Conservation (phyloP, 257 asterid genomes). For the Solanum rostratum region DNA sequence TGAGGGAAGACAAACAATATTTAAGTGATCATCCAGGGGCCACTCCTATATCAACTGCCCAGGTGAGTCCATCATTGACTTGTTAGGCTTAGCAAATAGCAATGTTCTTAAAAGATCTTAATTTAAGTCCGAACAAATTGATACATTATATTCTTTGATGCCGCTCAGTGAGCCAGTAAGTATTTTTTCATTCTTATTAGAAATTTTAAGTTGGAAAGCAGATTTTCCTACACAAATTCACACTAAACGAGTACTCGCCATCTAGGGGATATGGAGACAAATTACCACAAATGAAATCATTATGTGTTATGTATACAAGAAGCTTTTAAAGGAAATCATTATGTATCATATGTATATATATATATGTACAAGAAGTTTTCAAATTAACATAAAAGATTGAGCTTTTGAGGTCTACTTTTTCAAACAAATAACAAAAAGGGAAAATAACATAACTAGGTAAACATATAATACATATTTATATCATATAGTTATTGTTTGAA, state of each 20-base stretch:
- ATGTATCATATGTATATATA: neutral
- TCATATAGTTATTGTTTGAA: too few relatives aligned
- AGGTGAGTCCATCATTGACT: constrained; percentile 22
- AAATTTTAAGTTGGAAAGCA: neutral
- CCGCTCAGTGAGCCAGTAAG: neutral
- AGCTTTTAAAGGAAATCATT: neutral
- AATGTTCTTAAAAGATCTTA: neutral
- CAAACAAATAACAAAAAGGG: neutral
- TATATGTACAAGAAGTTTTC: neutral
- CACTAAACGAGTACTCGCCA: neutral
- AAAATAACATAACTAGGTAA: too few relatives aligned
- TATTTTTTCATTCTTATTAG: neutral
- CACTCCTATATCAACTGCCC: constrained; percentile 49
- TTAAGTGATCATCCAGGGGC: constrained; percentile 67
- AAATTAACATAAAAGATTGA: neutral
- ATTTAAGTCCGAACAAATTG: neutral
- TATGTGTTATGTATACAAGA: neutral
- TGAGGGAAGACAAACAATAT: constrained; percentile 75
- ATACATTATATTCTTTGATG: neutral
- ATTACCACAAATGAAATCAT: neutral
- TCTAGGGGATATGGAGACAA: neutral
- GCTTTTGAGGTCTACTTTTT: neutral
- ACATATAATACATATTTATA: too few relatives aligned
- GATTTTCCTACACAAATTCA: neutral
- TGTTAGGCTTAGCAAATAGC: neutral